phyloP scores from a whole-genome alignment of 257 asterid species.

The Nicotiana noctiflora region DNA sequence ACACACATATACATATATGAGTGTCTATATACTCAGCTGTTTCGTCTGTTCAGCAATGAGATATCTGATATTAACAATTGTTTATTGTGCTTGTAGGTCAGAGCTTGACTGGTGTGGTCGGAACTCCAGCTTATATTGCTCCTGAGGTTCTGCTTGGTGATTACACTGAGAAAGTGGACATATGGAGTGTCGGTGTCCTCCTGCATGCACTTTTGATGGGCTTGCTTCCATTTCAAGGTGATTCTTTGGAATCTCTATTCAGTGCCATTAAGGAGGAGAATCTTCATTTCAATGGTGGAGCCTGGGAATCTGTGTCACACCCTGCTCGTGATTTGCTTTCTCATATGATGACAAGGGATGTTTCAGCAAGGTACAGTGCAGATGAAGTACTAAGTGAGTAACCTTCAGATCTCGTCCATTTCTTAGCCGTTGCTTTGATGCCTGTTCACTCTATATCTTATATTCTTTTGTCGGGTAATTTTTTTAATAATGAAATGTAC shows the following conservation, averaged over 20 bases:
- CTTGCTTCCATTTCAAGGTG: slow-evolving; percentile 69
- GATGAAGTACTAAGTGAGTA: slow-evolving; percentile 72
- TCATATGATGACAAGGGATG: slow-evolving; percentile 58
- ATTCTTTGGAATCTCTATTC: slow-evolving; percentile 60
- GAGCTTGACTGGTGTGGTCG: slow-evolving; percentile 66
- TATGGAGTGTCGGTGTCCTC: slow-evolving; percentile 89
- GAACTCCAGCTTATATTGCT: slow-evolving; percentile 91
- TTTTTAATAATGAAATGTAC: not conserved
- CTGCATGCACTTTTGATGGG: slow-evolving; percentile 84
- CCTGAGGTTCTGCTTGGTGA: slow-evolving; percentile 79
- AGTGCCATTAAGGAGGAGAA: slow-evolving; percentile 69
- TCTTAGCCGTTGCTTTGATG: not conserved
- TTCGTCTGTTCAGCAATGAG: not conserved
- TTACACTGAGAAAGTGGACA: slow-evolving; percentile 81
- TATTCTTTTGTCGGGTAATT: not conserved
- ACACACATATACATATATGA: too few species aligned
- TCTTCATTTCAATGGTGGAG: slow-evolving; percentile 49
- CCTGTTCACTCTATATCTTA: not conserved
- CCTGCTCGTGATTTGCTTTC: slow-evolving; percentile 76
- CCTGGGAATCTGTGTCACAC: slow-evolving; percentile 62
- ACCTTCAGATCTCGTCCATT: not conserved
- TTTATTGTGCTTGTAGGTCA: slow-evolving; percentile 44
- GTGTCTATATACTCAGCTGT: too few species aligned
- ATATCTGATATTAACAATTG: slow-evolving; percentile 7
- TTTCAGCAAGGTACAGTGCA: slow-evolving; percentile 54